Evolutionary conservation across 2,329 filamentous ascomycete genomes (phyloP).

Genomic region (Calonectria pteridis): DNA sequence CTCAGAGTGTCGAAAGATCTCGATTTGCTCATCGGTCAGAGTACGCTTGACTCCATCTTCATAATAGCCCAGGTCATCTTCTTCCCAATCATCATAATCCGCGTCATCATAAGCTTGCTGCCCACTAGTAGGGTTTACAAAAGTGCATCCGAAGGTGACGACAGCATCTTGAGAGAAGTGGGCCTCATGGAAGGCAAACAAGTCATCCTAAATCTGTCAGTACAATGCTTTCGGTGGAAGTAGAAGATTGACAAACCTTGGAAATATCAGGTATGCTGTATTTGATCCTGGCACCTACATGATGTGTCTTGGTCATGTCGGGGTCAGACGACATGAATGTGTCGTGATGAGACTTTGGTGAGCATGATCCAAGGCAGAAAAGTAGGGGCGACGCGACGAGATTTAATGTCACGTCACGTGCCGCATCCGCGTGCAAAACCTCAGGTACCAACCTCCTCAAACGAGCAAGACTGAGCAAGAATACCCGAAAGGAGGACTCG

Average conservation of each 20-base stretch:
- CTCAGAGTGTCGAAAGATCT: constrained; percentile 91
- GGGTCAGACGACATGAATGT: constrained; percentile 16
- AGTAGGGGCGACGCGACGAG: constrained; percentile 20
- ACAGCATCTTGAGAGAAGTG: constrained; percentile 69
- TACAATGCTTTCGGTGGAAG: not conserved
- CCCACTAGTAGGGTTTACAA: constrained; percentile 52
- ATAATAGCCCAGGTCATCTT: constrained; percentile 85
- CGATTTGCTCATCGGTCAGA: constrained; percentile 90
- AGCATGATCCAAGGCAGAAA: not conserved
- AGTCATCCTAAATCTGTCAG: constrained; percentile 65
- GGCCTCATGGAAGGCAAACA: constrained; percentile 67
- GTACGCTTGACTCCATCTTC: constrained; percentile 88
- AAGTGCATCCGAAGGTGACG: constrained; percentile 59
- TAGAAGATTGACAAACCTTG: constrained; percentile 33
- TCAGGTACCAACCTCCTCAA: constrained; percentile 15
- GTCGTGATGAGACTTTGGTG: not conserved
- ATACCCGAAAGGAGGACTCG: not conserved
- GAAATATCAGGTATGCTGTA: constrained; percentile 43
- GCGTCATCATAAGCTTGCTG: constrained; percentile 47
- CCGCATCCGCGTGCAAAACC: constrained; percentile 2
- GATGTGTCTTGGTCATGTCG: constrained; percentile 38
- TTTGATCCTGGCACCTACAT: constrained; percentile 26
- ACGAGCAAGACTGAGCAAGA: not conserved
- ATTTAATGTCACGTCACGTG: constrained; percentile 40
- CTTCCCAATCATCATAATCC: constrained; percentile 54